Percentiles rank a stretch among this genome's conserved stretches.
Conservation (phyloP, 73 alveolate species). For the Paramecium octaurelia region DNA sequence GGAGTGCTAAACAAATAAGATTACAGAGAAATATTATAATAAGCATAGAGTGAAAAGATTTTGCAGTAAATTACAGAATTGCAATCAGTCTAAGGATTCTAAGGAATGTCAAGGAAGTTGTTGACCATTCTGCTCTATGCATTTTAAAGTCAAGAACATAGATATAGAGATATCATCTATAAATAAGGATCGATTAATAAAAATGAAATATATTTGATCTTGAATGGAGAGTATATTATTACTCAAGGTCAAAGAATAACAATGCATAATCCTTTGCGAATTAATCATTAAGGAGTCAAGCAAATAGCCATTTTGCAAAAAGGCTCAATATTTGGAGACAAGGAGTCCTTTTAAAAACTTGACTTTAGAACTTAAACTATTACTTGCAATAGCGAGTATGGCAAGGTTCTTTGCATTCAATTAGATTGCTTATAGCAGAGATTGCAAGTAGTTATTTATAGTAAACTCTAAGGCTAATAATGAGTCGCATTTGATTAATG, state of each 20-base stretch:
- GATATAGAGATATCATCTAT: background rate
- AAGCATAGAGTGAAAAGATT: background rate
- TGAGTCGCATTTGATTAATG: background rate
- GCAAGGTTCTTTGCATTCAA: background rate
- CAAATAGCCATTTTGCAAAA: background rate
- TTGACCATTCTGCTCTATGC: background rate
- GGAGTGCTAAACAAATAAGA: constrained; percentile 51
- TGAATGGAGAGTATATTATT: constrained; percentile 14
- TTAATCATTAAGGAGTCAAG: background rate
- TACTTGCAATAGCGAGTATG: background rate
- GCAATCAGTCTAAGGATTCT: background rate
- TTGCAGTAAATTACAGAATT: background rate
- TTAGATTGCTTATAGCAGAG: background rate
- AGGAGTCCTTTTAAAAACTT: background rate
- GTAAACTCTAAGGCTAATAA: background rate
- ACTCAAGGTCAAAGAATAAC: background rate
- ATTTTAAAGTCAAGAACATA: background rate
- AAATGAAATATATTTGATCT: background rate
- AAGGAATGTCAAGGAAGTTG: background rate
- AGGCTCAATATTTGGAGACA: constrained; percentile 29
- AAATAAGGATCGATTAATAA: background rate
- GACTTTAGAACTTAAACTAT: background rate
- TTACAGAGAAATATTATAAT: background rate
- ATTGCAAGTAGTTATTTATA: background rate
- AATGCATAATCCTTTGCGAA: background rate